Evolutionary conservation across 2,329 filamentous ascomycete species (phyloP), one percentile per base, ranked within the genome.

Genomic region (Penicillium sp.): DNA sequence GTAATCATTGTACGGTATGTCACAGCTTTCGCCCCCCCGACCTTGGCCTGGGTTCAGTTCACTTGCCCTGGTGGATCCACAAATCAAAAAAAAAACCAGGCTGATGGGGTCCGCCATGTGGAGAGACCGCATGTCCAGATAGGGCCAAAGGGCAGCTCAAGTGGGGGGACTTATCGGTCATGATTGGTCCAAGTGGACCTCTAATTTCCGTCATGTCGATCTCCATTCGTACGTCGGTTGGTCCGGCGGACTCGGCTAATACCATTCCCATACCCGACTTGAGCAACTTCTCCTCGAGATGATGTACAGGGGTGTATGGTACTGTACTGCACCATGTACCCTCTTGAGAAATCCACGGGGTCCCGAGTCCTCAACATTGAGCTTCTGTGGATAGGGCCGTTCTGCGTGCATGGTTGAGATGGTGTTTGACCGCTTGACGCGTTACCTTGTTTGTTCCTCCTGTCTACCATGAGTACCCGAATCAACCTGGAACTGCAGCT

Each of bases 171-270:
- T 2, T 0, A 1, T 2, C 2, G 0, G 0, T 0, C 34, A 1
- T 54, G 36, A 54, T 57, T 59, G 51, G 54, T 2, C 11, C 0
- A 11, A 1, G 1, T 1, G 2, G 5, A 13, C 12, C 42, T 49
- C 43, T 54, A 54, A 58, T 60, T 56, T 58, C 57, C 52, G 50
- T 46, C 48, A 37, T 56, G 57, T 45, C 48, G 57, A 58, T 60
- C 57, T 18, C 35, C 39, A 49, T 47, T 39, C 45, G 37, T 40
- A 11, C 18, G 29, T 11, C 29, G 29, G 29, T 32, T 4, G 11
- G 29, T 7, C 11, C 29, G 33, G n/a, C 18, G 9, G 25, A n/a
- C 32, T 9, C 43, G 34, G 5, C 13, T 18, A 34, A 37, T 36
- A 45, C 33, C 45, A 33, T 18, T 9, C 3, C 2, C 13, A 24